Evolutionary conservation across 2,329 filamentous ascomycete species (phyloP).

Genomic region (Aspergillus amoenus): DNA sequence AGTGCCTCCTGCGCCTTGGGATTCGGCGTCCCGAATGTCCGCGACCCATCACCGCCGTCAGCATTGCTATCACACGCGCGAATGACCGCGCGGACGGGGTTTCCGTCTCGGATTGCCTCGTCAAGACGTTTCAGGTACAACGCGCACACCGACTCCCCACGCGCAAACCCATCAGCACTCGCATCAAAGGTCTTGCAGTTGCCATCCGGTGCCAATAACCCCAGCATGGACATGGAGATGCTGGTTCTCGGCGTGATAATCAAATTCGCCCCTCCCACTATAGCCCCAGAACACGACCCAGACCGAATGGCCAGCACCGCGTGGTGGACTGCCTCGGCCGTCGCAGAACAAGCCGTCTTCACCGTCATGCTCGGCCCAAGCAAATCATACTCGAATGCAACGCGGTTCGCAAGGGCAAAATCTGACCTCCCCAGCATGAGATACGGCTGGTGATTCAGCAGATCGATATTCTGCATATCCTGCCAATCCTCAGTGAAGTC

Average conservation of each 20-base stretch:
- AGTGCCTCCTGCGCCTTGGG: slow-evolving; percentile 1
- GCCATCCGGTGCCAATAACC: slow-evolving; percentile 33
- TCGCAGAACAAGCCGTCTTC: slow-evolving; percentile 40
- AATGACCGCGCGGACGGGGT: slow-evolving; percentile 32
- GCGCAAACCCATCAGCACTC: slow-evolving; percentile 29
- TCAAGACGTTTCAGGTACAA: slow-evolving; percentile 30
- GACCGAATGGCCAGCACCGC: slow-evolving; percentile 23
- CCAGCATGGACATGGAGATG: slow-evolving; percentile 28
- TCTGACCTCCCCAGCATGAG: slow-evolving; percentile 8
- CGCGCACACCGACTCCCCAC: slow-evolving; percentile 32
- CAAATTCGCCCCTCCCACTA: slow-evolving; percentile 36
- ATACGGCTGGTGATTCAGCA: slow-evolving; percentile 10
- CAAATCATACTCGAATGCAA: slow-evolving; percentile 12
- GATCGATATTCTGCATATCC: slow-evolving; percentile 20
- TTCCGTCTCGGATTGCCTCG: slow-evolving; percentile 27
- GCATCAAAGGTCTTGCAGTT: slow-evolving; percentile 26
- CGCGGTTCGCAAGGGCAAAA: slow-evolving; percentile 14
- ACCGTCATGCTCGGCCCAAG: slow-evolving; percentile 28
- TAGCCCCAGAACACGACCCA: slow-evolving; percentile 16
- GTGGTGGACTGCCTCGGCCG: slow-evolving; percentile 30
- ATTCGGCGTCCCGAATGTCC: neutral
- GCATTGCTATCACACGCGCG: slow-evolving; percentile 20
- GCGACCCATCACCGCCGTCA: slow-evolving; percentile 19
- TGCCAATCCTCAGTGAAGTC: slow-evolving; percentile 27
- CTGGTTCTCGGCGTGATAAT: slow-evolving; percentile 29